A percentile compares a stretch with the other conserved stretches of the same genome.
Evolutionary conservation across 805 yeast species (phyloP).

Genomic region (Saturnispora serradocipensis): DNA sequence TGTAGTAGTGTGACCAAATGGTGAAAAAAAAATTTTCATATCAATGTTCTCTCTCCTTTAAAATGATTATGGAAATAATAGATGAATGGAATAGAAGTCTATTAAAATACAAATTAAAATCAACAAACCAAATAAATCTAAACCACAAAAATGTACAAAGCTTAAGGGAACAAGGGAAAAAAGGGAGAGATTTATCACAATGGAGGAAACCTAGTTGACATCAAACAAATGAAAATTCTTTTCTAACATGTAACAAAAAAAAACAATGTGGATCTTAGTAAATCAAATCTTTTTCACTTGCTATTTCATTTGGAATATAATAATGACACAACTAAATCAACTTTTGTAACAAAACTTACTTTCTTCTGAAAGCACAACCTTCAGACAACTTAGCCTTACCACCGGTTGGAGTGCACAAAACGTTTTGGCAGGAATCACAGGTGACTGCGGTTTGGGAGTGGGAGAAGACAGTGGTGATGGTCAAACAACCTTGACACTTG

Average conservation of each 20-base stretch:
- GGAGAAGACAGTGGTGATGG: constrained; percentile 98
- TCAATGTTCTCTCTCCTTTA: background rate
- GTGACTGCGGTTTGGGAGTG: constrained; percentile 99
- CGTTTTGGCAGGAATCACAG: constrained; percentile 98
- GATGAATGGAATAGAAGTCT: background rate
- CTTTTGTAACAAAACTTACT: constrained; percentile 41
- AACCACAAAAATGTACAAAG: background rate
- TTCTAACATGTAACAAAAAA: background rate
- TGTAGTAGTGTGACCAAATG: background rate
- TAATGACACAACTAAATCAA: constrained; percentile 1
- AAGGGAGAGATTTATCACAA: background rate
- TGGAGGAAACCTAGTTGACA: background rate
- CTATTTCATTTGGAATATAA: background rate
- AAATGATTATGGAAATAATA: background rate
- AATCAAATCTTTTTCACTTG: background rate
- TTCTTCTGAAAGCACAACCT: constrained; percentile 99
- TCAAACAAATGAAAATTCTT: background rate
- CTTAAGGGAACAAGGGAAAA: background rate
- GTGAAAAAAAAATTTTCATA: background rate
- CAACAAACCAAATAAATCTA: background rate
- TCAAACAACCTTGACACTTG: constrained; percentile 98
- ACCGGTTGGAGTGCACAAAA: constrained; percentile 98
- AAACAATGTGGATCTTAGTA: background rate
- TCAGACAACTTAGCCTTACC: constrained; percentile 99
- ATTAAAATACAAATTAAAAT: background rate